Base-by-base conservation (phyloP, 2,329 filamentous ascomycete genomes). In the Lachnellula suecica region DNA sequence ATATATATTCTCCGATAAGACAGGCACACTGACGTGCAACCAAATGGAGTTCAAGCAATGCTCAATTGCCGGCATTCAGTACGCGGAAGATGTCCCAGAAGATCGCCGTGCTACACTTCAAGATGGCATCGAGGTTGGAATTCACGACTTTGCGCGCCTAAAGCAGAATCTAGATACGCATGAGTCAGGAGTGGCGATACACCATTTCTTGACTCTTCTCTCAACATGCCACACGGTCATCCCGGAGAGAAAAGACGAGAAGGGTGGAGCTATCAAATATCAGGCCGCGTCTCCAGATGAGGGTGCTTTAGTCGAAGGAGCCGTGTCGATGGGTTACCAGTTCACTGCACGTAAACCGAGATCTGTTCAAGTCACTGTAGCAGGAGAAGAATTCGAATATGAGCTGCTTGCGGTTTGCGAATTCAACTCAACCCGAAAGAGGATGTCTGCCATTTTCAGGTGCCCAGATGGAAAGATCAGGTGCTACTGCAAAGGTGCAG, bases 1-100 rank as follows among this genome's bases (percentile, higher is more conserved):
- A 67, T 99, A 95, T 66, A 94, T 99, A 59, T 99, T 99, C 70
- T 97, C 91, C 0, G 93, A 97, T 76, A 97, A 97, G 76, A 97
- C 93, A 1, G 93, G 93, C 40, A 97, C 93, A 4, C 76, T 97
- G 65, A 97, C 93, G n/a, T 96, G 92, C 73, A 97, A 97, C 68
- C 86, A 91, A 79, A 97, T 99, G 94, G 93, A 97, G 70, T 99
- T 97, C 71, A 91, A 91, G 68, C 91, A 97, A 71, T 95, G 89
- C 65, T 88, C 89, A 0, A 97, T 99, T 66, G 90, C 84, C 23
- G 94, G 94, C 23, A 86, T 97, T 48, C 93, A 96, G 72, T 99
- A 99, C 67, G 88, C 90, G 11, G 91, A 94, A 49, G 90, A 93
- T 40, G 85, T 97, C 2, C 88, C 94, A 0, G 94, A 99, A 70